Conservation (phyloP, 2,329 filamentous ascomycete species). For the Alternaria gaisen region DNA sequence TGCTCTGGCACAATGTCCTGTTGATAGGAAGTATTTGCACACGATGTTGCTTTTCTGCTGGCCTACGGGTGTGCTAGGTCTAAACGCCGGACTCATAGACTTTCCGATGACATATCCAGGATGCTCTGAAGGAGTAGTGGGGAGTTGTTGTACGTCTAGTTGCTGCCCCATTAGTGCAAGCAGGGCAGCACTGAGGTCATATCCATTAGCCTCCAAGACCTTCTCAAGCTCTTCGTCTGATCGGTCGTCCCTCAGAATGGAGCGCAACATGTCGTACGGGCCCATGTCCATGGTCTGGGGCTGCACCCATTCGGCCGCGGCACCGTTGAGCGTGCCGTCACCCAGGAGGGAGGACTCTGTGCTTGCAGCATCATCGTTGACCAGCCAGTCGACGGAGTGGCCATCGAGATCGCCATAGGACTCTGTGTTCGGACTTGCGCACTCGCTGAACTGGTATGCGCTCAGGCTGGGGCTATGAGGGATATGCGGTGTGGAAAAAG, state of each 20-base stretch:
- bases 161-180: conserved; percentile 84
- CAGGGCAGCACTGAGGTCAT: conserved; percentile 92
- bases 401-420: conserved; percentile 90
- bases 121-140: conserved; percentile 62
- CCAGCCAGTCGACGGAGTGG: conserved; percentile 96
- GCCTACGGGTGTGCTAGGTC: conserved; percentile 78
- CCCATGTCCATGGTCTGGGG: conserved; percentile 86
- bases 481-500: conserved; percentile 87
- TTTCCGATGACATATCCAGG: conserved; percentile 84
- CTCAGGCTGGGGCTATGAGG: conserved; percentile 94
- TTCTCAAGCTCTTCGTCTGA: conserved; percentile 94
- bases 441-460: conserved; percentile 92
- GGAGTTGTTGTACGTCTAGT: conserved; percentile 59
- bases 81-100: conserved; percentile 76
- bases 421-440: conserved; percentile 76
- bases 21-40: conserved; percentile 96
- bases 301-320: conserved; percentile 79
- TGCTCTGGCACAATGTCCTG: conserved; percentile 91
- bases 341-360: conserved; percentile 77
- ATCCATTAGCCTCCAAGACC: conserved; percentile 87
- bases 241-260: conserved; percentile 86
- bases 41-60: conserved; percentile 86
- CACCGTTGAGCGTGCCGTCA: conserved; percentile 77
- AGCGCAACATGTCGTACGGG: conserved; percentile 96
- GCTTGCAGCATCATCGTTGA: conserved; percentile 83